Percentiles rank a stretch among this genome's conserved stretches.
phyloP scores from a whole-genome alignment of 495 filamentous ascomycete genomes.

The Hapsidospora chrysogenum region DNA sequence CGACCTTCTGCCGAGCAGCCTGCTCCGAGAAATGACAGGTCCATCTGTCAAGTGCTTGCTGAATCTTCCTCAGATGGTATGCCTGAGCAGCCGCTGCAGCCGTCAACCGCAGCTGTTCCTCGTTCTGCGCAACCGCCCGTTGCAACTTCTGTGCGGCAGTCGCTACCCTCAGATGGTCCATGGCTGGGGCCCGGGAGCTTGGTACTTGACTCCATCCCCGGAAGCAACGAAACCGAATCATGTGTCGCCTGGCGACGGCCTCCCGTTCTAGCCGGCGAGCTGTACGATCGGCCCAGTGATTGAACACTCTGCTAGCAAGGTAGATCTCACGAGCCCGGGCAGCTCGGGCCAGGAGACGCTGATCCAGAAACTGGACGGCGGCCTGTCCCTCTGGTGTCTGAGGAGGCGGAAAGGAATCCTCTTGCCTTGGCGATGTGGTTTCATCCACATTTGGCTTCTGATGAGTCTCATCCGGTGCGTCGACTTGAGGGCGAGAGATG shows the following conservation, averaged over 20 bases:
- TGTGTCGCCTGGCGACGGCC: slow-evolving; percentile 2
- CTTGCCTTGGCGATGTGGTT: too few relatives aligned
- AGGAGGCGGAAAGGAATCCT: too few relatives aligned
- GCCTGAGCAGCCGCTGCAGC: background rate
- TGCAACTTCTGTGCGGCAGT: slow-evolving; percentile 1
- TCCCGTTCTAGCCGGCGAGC: slow-evolving; percentile 2
- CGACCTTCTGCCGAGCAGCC: background rate
- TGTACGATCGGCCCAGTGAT: slow-evolving; percentile 2
- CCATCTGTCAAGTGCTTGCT: background rate
- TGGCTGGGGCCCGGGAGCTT: background rate
- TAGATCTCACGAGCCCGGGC: slow-evolving; percentile 2
- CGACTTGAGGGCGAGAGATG: too few relatives aligned
- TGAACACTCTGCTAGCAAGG: slow-evolving; percentile 2
- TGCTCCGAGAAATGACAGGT: background rate
- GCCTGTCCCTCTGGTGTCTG: background rate
- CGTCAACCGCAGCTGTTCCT: background rate
- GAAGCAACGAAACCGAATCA: slow-evolving; percentile 4
- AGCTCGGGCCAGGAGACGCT: background rate
- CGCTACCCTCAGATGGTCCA: background rate
- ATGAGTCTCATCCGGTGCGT: too few relatives aligned
- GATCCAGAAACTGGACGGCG: background rate
- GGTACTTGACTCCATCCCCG: background rate
- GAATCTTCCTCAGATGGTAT: background rate
- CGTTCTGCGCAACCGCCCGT: background rate
- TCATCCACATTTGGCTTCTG: too few relatives aligned